Percentiles rank a stretch among this genome's conserved stretches.
Conservation (phyloP, 768 basidiomycete genomes). For the Russula sp. region DNA sequence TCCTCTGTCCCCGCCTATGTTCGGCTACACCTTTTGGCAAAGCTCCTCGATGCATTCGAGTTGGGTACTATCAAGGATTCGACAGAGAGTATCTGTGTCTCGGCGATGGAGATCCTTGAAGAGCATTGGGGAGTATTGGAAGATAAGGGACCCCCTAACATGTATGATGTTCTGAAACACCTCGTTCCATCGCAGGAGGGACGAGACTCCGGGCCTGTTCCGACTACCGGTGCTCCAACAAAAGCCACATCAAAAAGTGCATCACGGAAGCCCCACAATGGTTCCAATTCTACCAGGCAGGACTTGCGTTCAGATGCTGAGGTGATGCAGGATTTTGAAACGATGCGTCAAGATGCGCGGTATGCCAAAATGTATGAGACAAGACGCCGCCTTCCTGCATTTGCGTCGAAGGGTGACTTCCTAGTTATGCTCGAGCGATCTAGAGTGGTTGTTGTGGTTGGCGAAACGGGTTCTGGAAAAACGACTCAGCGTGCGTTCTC, state of each 20-base stretch:
- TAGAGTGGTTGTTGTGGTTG: conserved; percentile 79
- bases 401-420: conserved; percentile 61
- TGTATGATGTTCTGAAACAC: conserved; percentile 62
- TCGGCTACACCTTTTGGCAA: conserved; percentile 74
- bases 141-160: conserved; percentile 70
- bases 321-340: conserved; percentile 54
- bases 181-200: conserved; percentile 43
- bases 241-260: background rate
- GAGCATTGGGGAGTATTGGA: conserved; percentile 65
- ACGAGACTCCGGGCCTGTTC: background rate
- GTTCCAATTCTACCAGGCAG: conserved; percentile 32
- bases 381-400: conserved; percentile 73
- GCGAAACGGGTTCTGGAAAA: conserved; percentile 92
- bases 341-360: conserved; percentile 42
- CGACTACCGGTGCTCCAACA: background rate
- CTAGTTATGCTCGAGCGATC: conserved; percentile 53
- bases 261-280: conserved; percentile 28
- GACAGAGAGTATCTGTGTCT: conserved; percentile 72
- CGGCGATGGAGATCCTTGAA: conserved; percentile 66
- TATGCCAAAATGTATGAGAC: conserved; percentile 56
- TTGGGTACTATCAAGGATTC: conserved; percentile 54
- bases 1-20: conserved; percentile 70
- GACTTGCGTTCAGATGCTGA: conserved; percentile 49
- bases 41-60: conserved; percentile 56
- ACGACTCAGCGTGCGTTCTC: conserved; percentile 69